phyloP scores from a whole-genome alignment of 2,329 filamentous ascomycete species.

The Arthrobotrys iridis region DNA sequence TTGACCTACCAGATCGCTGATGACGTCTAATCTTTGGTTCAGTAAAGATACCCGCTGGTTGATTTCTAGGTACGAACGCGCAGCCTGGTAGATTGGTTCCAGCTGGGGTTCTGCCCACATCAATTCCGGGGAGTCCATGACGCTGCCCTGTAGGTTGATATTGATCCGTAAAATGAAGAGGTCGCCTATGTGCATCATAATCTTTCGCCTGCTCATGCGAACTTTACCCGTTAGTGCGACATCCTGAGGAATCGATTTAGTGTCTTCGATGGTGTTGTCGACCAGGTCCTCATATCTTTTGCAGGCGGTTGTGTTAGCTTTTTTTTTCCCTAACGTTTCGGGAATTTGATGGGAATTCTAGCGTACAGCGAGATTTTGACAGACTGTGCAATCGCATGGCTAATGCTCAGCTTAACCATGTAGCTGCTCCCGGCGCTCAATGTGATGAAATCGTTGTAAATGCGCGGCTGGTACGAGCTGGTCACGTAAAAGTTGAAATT shows the following conservation, averaged over 20 bases:
- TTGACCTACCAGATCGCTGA: slow-evolving; percentile 75
- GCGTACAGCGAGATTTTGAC: slow-evolving; percentile 70
- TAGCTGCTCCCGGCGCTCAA: slow-evolving; percentile 93
- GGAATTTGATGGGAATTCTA: not conserved
- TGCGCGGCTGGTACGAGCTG: slow-evolving; percentile 93
- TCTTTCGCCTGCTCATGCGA: slow-evolving; percentile 83
- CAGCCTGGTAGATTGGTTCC: slow-evolving; percentile 94
- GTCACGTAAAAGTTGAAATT: slow-evolving; percentile 99
- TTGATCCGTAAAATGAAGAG: slow-evolving; percentile 97
- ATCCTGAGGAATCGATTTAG: slow-evolving; percentile 90
- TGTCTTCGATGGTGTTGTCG: slow-evolving; percentile 89
- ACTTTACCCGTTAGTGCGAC: slow-evolving; percentile 94
- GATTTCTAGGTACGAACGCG: slow-evolving; percentile 96
- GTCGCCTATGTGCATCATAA: slow-evolving; percentile 99
- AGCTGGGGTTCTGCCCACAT: slow-evolving; percentile 99
- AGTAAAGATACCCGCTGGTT: slow-evolving; percentile 90
- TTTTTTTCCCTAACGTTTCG: not conserved
- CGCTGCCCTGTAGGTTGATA: slow-evolving; percentile 95
- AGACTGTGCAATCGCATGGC: slow-evolving; percentile 91
- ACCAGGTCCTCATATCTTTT: slow-evolving; percentile 81
- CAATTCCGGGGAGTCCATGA: slow-evolving; percentile 94
- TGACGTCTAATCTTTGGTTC: slow-evolving; percentile 89
- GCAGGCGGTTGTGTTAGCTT: not conserved
- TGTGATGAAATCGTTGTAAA: slow-evolving; percentile 99
- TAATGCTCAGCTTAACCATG: slow-evolving; percentile 97